These are phyloP conservation scores for Dactylis glomerata DNA, from an alignment of 176 grass and related monocot species.

Conservation along the genomic window DNA sequence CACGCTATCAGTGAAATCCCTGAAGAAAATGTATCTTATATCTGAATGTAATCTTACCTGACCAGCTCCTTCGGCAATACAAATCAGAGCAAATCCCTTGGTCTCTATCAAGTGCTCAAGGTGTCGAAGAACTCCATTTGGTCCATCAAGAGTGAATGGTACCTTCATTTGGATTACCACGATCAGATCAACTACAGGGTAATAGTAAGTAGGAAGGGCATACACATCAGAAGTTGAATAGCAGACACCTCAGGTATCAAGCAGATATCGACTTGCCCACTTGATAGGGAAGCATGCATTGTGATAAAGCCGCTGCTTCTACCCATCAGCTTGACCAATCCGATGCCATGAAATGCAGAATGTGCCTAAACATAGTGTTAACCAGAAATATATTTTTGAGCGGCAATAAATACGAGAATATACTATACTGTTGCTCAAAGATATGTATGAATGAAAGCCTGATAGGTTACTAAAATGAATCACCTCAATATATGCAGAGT, in stretches of 20 bases:
- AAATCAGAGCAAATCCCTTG: conserved; percentile 90
- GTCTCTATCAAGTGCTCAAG: conserved; percentile 81
- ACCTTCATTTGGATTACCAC: conserved; percentile 52
- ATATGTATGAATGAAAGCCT: background rate
- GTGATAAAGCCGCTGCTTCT: conserved; percentile 96
- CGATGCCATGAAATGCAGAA: conserved; percentile 93
- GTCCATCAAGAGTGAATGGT: conserved; percentile 79
- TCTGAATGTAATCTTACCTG: conserved; percentile 52
- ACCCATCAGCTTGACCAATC: conserved; percentile 95
- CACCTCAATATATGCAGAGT: conserved; percentile 99
- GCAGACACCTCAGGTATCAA: conserved; percentile 85
- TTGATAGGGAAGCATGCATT: conserved; percentile 97
- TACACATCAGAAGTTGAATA: conserved; percentile 27
- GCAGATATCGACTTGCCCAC: conserved; percentile 94
- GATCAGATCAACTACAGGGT: conserved; percentile 8
- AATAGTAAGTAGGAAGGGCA: conserved; percentile 6
- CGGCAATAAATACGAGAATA: background rate
- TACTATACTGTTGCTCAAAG: background rate
- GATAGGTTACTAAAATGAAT: conserved; percentile 22
- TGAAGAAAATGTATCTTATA: conserved; percentile 1
- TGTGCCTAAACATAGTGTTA: conserved; percentile 54
- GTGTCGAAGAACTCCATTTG: conserved; percentile 72
- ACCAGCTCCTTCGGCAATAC: conserved; percentile 93
- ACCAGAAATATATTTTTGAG: background rate
- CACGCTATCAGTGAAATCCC: background rate